Percentiles rank a stretch among this genome's conserved stretches.
These are phyloP conservation scores for Plectosphaerella sp. DNA, from an alignment of 2,329 filamentous ascomycete genomes.

Conservation along the genomic window DNA sequence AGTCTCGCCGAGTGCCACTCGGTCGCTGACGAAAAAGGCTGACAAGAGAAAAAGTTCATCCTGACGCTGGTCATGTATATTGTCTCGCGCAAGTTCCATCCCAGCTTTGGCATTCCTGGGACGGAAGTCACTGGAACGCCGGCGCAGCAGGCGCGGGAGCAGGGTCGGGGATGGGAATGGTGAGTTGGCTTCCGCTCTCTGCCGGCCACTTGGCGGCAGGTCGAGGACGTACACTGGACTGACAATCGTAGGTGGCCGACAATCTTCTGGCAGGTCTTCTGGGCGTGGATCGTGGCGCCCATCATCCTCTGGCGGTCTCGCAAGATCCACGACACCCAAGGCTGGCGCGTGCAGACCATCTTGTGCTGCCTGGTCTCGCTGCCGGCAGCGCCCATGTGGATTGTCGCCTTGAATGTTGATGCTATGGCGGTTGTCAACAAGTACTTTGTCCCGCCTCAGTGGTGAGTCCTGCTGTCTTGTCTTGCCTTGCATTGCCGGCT, in stretches of 20 bases:
- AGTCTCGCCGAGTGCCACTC: constrained; percentile 9
- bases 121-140: constrained; percentile 55
- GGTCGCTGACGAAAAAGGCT: constrained; percentile 3
- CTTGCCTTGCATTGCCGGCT: too few relatives aligned
- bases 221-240: background rate
- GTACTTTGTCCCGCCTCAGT: constrained; percentile 57
- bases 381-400: constrained; percentile 63
- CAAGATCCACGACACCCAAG: constrained; percentile 58
- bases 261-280: constrained; percentile 60
- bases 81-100: constrained; percentile 62
- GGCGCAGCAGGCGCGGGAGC: constrained; percentile 41
- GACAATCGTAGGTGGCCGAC: constrained; percentile 47
- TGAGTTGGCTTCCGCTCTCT: constrained; percentile 14
- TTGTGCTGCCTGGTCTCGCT: constrained; percentile 47
- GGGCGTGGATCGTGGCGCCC: constrained; percentile 59
- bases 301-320: constrained; percentile 58
- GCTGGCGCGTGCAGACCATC: constrained; percentile 62
- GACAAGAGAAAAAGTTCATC: constrained; percentile 39
- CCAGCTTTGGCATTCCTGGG: constrained; percentile 54
- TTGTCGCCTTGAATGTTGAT: constrained; percentile 52
- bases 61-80: constrained; percentile 57
- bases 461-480: constrained; percentile 37
- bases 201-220: background rate
- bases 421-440: constrained; percentile 46
- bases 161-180: constrained; percentile 62